These are phyloP conservation scores for Neurospora sp. DNA, from an alignment of 2,329 filamentous ascomycete genomes.

Conservation along the genomic window DNA sequence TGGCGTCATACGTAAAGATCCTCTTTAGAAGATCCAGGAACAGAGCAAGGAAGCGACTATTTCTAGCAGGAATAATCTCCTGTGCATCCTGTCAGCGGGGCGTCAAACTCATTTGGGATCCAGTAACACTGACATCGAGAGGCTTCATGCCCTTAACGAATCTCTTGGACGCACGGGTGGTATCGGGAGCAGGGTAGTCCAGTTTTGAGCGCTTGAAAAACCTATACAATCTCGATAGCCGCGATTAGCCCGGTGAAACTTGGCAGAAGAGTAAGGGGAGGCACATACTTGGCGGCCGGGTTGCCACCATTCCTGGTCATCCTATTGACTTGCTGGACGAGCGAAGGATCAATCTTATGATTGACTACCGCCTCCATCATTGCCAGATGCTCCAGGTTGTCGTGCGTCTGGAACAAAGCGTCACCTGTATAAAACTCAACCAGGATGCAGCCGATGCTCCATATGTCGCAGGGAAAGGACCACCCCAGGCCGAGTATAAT, in stretches of 20 bases:
- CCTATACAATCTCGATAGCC: conserved; percentile 25
- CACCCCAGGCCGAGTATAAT: conserved; percentile 63
- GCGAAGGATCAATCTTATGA: conserved; percentile 45
- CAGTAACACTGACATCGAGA: conserved; percentile 40
- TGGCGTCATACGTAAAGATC: conserved; percentile 60
- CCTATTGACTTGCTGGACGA: conserved; percentile 48
- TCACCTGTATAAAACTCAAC: conserved; percentile 66
- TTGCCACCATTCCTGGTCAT: conserved; percentile 49
- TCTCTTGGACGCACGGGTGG: conserved; percentile 52
- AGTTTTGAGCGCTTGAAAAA: conserved; percentile 58
- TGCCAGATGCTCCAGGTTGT: conserved; percentile 63
- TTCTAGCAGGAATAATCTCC: conserved; percentile 56
- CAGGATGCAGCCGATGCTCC: conserved; percentile 65
- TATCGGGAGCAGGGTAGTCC: conserved; percentile 55
- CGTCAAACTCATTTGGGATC: conserved; percentile 3
- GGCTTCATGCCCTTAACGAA: conserved; percentile 67
- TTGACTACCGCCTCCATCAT: conserved; percentile 66
- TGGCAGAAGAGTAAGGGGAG: not conserved
- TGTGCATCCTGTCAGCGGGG: conserved; percentile 23
- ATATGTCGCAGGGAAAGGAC: conserved; percentile 64
- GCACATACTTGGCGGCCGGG: conserved; percentile 50
- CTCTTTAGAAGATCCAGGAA: conserved; percentile 56
- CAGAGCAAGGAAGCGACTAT: conserved; percentile 44
- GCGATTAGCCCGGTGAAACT: conserved; percentile 4
- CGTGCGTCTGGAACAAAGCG: conserved; percentile 62